Evolutionary conservation across 768 basidiomycete species (phyloP).

Genomic region (Lanmaoa pseudosensibilis): DNA sequence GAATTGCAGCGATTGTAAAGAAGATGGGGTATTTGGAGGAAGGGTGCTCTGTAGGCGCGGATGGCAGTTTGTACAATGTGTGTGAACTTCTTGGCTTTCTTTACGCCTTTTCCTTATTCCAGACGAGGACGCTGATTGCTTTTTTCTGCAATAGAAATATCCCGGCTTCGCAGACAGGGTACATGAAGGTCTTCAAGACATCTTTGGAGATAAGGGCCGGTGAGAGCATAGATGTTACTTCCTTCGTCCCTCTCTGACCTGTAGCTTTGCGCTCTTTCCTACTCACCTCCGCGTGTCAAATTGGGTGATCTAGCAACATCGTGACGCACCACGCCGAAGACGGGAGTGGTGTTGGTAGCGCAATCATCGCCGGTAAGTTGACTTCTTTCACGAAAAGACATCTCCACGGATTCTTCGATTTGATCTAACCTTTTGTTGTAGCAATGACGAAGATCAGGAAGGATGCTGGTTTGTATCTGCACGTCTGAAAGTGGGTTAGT

Average conservation of each 20-base stretch:
- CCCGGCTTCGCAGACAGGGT: constrained; percentile 92
- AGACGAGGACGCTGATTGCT: background rate
- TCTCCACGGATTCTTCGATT: background rate
- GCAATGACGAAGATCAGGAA: constrained; percentile 90
- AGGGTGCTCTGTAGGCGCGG: constrained; percentile 86
- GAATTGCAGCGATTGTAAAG: constrained; percentile 93
- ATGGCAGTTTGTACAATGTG: constrained; percentile 95
- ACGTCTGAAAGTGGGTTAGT: constrained; percentile 39
- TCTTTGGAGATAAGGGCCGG: constrained; percentile 96
- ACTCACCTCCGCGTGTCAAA: constrained; percentile 61
- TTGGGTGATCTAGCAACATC: constrained; percentile 46
- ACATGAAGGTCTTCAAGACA: constrained; percentile 88
- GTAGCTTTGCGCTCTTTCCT: constrained; percentile 21
- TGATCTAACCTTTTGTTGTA: constrained; percentile 28
- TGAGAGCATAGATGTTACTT: constrained; percentile 38
- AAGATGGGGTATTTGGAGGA: constrained; percentile 94
- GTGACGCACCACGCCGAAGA: constrained; percentile 43
- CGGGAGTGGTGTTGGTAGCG: constrained; percentile 88
- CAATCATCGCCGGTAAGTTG: constrained; percentile 82
- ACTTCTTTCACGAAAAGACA: background rate
- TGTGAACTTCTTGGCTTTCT: constrained; percentile 23
- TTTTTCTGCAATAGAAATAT: constrained; percentile 75
- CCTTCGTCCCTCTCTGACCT: background rate
- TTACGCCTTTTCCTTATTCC: background rate
- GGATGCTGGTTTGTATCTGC: constrained; percentile 56